phyloP scores from a whole-genome alignment of 495 filamentous ascomycete genomes.

The Penicillium steckii region DNA sequence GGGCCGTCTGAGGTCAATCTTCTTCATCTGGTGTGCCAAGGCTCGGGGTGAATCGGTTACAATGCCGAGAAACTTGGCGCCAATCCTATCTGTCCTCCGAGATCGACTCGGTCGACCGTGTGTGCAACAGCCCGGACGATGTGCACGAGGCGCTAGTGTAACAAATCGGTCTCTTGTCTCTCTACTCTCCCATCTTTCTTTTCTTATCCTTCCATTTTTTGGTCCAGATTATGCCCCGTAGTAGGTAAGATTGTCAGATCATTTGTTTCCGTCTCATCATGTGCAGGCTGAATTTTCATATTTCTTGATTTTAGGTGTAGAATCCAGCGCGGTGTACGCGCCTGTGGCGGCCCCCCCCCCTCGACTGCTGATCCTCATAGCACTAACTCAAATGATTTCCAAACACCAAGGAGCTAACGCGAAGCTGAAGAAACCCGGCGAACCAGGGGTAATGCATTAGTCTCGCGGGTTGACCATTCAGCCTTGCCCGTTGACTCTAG shows the following conservation, averaged over 20 bases:
- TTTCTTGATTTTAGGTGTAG: neutral
- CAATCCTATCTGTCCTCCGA: conserved; percentile 2
- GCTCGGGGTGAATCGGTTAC: conserved; percentile 15
- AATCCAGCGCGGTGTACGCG: neutral
- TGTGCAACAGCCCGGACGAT: neutral
- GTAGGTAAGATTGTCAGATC: neutral
- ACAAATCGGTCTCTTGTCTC: neutral
- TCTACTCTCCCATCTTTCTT: neutral
- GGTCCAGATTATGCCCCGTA: too few species aligned
- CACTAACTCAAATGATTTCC: neutral
- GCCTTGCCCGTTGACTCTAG: neutral
- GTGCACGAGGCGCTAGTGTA: neutral
- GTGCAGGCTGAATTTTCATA: neutral
- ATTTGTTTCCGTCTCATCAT: neutral
- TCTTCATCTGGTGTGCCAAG: conserved; percentile 2
- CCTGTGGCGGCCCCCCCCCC: neutral
- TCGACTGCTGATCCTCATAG: neutral
- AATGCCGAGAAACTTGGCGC: conserved; percentile 22
- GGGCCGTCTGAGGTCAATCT: neutral
- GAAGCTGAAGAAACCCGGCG: conserved; percentile 14
- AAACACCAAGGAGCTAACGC: neutral
- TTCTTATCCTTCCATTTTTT: neutral
- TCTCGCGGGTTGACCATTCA: neutral
- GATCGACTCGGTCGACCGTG: conserved; percentile 5
- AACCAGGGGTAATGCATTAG: conserved; percentile 7